Evolutionary conservation across 2,329 filamentous ascomycete genomes (phyloP).

Genomic region (Fusarium brevicatenulatum): DNA sequence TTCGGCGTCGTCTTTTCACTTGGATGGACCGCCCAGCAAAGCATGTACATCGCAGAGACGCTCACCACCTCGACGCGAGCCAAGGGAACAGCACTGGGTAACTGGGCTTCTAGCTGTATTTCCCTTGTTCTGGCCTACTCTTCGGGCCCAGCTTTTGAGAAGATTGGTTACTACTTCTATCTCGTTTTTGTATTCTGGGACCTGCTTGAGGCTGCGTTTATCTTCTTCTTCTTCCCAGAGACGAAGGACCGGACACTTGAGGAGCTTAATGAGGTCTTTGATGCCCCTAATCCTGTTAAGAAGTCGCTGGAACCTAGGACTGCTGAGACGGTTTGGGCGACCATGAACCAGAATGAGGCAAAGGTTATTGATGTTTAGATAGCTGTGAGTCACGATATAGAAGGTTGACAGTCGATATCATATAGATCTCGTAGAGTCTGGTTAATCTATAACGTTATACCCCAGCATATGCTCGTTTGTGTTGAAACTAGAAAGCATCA

Average conservation of each 20-base stretch:
- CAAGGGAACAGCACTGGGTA: conserved; percentile 53
- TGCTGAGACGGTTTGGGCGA: conserved; percentile 25
- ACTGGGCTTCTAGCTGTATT: conserved; percentile 52
- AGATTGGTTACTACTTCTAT: conserved; percentile 58
- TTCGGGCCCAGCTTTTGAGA: conserved; percentile 54
- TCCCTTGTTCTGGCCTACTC: conserved; percentile 57
- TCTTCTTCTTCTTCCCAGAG: conserved; percentile 62
- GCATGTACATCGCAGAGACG: conserved; percentile 51
- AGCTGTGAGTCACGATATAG: no score
- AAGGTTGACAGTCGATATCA: accelerated
- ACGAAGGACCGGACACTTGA: conserved; percentile 61
- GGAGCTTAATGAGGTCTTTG: conserved; percentile 51
- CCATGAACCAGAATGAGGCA: conserved; percentile 9
- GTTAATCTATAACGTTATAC: background rate
- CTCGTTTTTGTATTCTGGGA: conserved; percentile 58
- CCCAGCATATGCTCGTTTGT: no score
- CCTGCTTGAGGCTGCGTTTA: conserved; percentile 52
- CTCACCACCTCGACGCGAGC: conserved; percentile 48
- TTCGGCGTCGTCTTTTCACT: conserved; percentile 64
- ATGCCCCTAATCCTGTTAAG: conserved; percentile 29
- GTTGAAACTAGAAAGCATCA: no score
- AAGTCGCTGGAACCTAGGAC: conserved; percentile 34
- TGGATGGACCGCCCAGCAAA: conserved; percentile 60
- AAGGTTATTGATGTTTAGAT: conserved; percentile 14
- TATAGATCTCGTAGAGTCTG: background rate